A percentile compares a stretch with the other conserved stretches of the same genome.
Evolutionary conservation across 805 yeast species (phyloP).

Genomic region (Lipomyces anomalus): DNA sequence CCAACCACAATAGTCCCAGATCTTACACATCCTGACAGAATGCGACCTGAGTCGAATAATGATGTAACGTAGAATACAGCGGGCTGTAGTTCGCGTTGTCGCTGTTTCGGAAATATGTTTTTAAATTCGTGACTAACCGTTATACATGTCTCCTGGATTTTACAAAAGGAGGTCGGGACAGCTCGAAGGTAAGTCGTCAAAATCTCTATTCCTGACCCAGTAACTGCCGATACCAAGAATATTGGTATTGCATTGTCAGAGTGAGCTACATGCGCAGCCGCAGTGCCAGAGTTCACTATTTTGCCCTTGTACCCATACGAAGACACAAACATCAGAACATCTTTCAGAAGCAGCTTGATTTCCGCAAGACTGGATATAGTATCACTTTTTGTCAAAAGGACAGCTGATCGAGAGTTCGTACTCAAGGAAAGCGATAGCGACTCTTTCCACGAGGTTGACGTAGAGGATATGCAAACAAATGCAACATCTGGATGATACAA

Average conservation of each 20-base stretch:
- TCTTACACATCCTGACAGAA: constrained; percentile 20
- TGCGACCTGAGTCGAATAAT: constrained; percentile 19
- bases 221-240: constrained; percentile 19
- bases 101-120: background rate
- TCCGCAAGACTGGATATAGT: constrained; percentile 9
- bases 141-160: too few species aligned
- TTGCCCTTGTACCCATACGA: constrained; percentile 8
- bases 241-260: constrained; percentile 13
- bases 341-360: constrained; percentile 9
- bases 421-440: constrained; percentile 14
- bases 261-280: constrained; percentile 15
- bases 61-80: constrained; percentile 18
- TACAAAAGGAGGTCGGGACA: background rate
- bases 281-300: constrained; percentile 14
- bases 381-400: constrained; percentile 19
- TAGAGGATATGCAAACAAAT: constrained; percentile 8
- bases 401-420: constrained; percentile 12
- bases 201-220: constrained; percentile 14
- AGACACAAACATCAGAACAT: constrained; percentile 10
- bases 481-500: constrained; percentile 18
- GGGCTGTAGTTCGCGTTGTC: background rate
- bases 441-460: constrained; percentile 13
- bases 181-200: constrained; percentile 1
- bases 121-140: background rate
- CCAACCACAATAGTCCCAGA: constrained; percentile 15